A percentile compares a stretch with the other conserved stretches of the same genome.
phyloP scores from a whole-genome alignment of 2,329 filamentous ascomycete genomes.

The Fusarium chuoi region DNA sequence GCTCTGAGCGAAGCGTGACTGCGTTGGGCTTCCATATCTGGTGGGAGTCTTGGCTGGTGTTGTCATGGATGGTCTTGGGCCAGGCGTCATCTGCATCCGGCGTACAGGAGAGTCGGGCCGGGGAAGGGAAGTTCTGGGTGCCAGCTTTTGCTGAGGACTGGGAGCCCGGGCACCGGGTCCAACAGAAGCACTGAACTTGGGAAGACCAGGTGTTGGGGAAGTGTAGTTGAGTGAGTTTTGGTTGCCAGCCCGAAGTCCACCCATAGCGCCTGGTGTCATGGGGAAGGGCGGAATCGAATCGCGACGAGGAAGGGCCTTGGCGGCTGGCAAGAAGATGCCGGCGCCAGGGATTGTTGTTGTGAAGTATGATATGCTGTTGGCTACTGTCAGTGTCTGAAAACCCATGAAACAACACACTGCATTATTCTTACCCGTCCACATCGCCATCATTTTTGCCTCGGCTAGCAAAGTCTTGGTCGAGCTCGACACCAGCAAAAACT shows the following conservation, averaged over 20 bases:
- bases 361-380: slow-evolving; percentile 77
- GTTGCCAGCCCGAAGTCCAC: slow-evolving; percentile 62
- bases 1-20: slow-evolving; percentile 69
- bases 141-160: slow-evolving; percentile 77
- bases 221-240: slow-evolving; percentile 71
- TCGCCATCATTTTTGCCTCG: slow-evolving; percentile 96
- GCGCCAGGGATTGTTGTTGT: slow-evolving; percentile 79
- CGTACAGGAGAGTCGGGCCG: slow-evolving; percentile 88
- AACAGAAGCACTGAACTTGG: slow-evolving; percentile 90
- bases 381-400: neutral
- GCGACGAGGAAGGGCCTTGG: slow-evolving; percentile 79
- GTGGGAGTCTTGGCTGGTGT: slow-evolving; percentile 57
- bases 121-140: slow-evolving; percentile 78
- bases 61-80: slow-evolving; percentile 64
- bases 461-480: slow-evolving; percentile 80
- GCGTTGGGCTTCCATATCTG: slow-evolving; percentile 57
- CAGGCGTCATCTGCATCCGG: slow-evolving; percentile 72
- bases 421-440: slow-evolving; percentile 81
- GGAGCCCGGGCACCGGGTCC: slow-evolving; percentile 75
- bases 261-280: slow-evolving; percentile 75
- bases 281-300: slow-evolving; percentile 68
- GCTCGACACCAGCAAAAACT: slow-evolving; percentile 90
- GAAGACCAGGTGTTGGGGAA: slow-evolving; percentile 71
- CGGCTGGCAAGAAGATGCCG: slow-evolving; percentile 91
- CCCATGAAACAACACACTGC: neutral